Conservation (phyloP, 768 basidiomycete species). For the Naganishia kalamii region DNA sequence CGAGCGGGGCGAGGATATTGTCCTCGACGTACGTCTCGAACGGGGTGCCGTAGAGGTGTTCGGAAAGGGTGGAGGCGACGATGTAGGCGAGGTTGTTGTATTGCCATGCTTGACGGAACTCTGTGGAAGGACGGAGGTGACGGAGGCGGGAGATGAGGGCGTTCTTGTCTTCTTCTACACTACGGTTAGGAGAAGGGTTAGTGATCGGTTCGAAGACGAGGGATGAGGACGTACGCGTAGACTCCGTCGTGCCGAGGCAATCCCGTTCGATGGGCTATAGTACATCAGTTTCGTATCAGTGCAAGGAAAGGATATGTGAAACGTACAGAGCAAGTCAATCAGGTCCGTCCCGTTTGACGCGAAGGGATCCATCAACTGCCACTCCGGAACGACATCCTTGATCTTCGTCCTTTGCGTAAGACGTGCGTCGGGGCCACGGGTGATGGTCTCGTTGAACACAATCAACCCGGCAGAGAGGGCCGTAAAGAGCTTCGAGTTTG, state of each 20-base stretch:
- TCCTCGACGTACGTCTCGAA: slow-evolving; percentile 29
- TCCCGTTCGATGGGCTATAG: slow-evolving; percentile 34
- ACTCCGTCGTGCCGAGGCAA: slow-evolving; percentile 35
- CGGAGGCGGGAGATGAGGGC: not conserved
- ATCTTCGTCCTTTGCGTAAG: slow-evolving; percentile 34
- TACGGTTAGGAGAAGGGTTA: not conserved
- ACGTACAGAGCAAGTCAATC: slow-evolving; percentile 35
- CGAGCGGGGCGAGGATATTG: slow-evolving; percentile 34
- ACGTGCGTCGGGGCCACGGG: slow-evolving; percentile 16
- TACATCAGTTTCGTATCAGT: no score
- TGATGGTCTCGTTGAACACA: slow-evolving; percentile 27
- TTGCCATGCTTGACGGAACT: slow-evolving; percentile 32
- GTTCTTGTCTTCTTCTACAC: not conserved
- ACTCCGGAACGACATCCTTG: slow-evolving; percentile 35
- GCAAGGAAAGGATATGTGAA: no score
- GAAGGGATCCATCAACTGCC: slow-evolving; percentile 33
- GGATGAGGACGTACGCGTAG: slow-evolving; percentile 18
- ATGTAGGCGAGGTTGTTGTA: slow-evolving; percentile 41
- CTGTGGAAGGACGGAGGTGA: slow-evolving; percentile 33
- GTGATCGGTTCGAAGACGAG: no score
- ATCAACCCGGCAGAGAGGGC: slow-evolving; percentile 31
- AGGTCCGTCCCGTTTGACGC: slow-evolving; percentile 33
- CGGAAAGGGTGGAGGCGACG: slow-evolving; percentile 27
- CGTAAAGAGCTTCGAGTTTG: slow-evolving; percentile 42
- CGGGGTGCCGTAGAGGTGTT: slow-evolving; percentile 23